phyloP scores from a whole-genome alignment of 106 monocot genomes.

The Platanthera guangdongensis region DNA sequence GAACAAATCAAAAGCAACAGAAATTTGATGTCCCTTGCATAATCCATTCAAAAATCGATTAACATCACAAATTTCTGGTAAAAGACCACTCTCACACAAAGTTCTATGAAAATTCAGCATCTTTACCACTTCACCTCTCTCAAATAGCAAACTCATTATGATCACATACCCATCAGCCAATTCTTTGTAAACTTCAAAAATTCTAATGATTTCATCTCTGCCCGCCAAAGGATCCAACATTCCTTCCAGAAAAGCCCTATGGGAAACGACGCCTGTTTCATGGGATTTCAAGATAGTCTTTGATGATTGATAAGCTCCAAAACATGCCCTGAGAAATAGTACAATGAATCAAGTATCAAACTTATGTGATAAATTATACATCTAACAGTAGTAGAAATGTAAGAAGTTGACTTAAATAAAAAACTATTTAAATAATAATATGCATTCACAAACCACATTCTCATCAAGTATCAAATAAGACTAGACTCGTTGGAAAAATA shows the following conservation, averaged over 20 bases:
- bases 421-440: background rate
- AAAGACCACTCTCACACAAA: conserved; percentile 9
- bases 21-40: conserved; percentile 17
- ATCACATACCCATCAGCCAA: conserved; percentile 17
- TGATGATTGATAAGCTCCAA: background rate
- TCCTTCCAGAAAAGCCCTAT: background rate
- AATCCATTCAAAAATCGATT: conserved; percentile 29
- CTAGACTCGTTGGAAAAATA: background rate
- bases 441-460: background rate
- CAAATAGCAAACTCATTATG: conserved; percentile 12
- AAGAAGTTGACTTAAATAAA: background rate
- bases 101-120: conserved; percentile 18
- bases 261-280: background rate
- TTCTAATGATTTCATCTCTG: conserved; percentile 3
- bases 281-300: background rate
- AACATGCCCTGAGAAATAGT: conserved; percentile 1
- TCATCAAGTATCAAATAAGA: background rate
- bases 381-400: background rate
- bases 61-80: conserved; percentile 17
- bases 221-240: conserved; percentile 5
- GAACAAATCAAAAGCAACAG: conserved; percentile 26
- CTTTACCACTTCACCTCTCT: conserved; percentile 4
- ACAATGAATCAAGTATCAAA: background rate
- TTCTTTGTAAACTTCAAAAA: conserved; percentile 14
- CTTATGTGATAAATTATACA: background rate